Conservation (phyloP, 441 rosid genomes). For the Erysimum cheiri region DNA sequence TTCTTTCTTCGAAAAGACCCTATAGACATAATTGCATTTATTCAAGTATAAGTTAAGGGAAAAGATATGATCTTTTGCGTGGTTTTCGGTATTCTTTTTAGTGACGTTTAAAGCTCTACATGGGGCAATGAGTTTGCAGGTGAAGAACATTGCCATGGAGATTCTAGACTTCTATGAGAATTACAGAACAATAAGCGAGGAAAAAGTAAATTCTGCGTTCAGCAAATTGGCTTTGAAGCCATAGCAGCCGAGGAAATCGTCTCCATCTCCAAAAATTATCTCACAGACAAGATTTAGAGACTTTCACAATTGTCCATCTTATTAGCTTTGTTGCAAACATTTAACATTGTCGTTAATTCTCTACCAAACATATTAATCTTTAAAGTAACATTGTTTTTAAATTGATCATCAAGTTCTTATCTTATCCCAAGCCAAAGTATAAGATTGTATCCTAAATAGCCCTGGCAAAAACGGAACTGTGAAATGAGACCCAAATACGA, state of each 20-base stretch:
- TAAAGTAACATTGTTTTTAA: neutral
- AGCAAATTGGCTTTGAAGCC: constrained; percentile 67
- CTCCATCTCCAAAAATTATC: constrained; percentile 10
- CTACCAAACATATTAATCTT: neutral
- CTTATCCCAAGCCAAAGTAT: no score
- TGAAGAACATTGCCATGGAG: constrained; percentile 89
- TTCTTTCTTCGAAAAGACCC: neutral
- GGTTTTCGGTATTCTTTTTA: neutral
- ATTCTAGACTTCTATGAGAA: constrained; percentile 85
- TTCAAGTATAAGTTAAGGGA: neutral
- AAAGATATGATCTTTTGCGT: neutral
- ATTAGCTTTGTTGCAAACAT: constrained; percentile 32
- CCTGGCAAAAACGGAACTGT: no score
- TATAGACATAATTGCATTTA: no score
- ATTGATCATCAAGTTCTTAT: neutral
- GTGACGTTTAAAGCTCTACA: neutral
- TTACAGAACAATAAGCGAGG: constrained; percentile 59
- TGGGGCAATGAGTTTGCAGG: constrained; percentile 49
- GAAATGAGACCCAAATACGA: no score
- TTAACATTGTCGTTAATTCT: constrained; percentile 16
- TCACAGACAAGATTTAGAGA: constrained; percentile 11
- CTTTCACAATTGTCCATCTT: constrained; percentile 3
- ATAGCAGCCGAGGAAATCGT: constrained; percentile 1
- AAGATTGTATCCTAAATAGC: no score
- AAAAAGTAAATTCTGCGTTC: constrained; percentile 58